Base-by-base conservation (phyloP, 129 eudicot species). In the Erigeron canadensis region DNA sequence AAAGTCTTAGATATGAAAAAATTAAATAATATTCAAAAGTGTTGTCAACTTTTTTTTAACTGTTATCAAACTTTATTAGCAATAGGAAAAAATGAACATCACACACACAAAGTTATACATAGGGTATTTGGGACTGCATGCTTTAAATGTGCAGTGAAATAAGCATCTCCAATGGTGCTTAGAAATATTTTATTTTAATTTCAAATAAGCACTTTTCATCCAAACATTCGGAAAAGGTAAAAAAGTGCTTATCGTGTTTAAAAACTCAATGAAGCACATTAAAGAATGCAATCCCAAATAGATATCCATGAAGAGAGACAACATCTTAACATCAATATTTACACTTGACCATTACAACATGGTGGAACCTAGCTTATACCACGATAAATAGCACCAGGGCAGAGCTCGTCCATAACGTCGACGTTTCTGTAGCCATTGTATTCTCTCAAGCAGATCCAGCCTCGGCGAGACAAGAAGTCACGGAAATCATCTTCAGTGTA, bases 401-500 rank as follows among this genome's bases (percentile, higher is more conserved):
- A 85, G 65, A 90, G 97, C 61, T 95, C 99, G 71, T 95, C 96
- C 86, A 95, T 74, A 48, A 72, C 67, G 64, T 84, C 93, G 19
- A 85, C 50, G 42, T 77, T 84, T 50, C 91, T 75, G 46, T 75
- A 86, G 6, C 96, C 89, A 8, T 71, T 86, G 63, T 78, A 77
- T 81, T 87, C 96, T 70, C 94, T 82, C 78, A 95, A 76, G 70
- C 88, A 70, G 45, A 85, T 86, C 96, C 93, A 94, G 22, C 97
- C 96, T 68, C 97, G 80, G 6, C 88, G 93, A 10, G 89, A 65
- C 46, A 94, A 63, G 70, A 88, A 88, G 43, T 95, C 95, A 51
- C 85, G 96, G 39, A 90, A 86, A 79, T 95, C 97, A 4, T 88
- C 96, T 61, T 95, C 97, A 0, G 91, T 82, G 82, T 88, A 95